Evolutionary conservation across 805 yeast genomes (phyloP).

Genomic region (Zygoascus biomembranicola): DNA sequence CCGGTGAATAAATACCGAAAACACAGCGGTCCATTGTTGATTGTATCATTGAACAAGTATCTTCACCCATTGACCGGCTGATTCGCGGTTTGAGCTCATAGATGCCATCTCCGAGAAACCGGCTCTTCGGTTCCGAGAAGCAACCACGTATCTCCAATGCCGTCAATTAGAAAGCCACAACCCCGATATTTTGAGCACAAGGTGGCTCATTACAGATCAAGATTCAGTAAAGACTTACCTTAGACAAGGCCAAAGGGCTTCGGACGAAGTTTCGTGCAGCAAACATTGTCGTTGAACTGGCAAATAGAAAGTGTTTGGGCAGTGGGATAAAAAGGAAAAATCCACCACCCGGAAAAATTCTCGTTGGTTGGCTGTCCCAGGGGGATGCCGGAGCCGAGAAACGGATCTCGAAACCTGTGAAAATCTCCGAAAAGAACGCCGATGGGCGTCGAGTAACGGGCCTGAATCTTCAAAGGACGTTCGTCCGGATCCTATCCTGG

Average conservation of each 20-base stretch:
- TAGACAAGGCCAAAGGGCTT: constrained; percentile 1
- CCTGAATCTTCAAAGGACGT: too few species aligned
- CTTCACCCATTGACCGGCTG: too few species aligned
- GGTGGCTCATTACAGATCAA: too few species aligned
- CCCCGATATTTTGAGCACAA: too few species aligned
- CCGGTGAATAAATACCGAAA: not conserved
- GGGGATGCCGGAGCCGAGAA: constrained; percentile 1
- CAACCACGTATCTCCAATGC: not conserved
- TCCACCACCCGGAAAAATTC: not conserved
- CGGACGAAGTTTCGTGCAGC: constrained; percentile 1
- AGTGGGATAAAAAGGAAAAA: not conserved
- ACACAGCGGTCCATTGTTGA: not conserved
- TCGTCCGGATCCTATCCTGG: too few species aligned
- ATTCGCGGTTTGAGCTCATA: too few species aligned
- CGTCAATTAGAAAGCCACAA: not conserved
- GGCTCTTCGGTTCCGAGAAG: not conserved
- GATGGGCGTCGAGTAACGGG: too few species aligned
- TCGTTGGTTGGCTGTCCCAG: not conserved
- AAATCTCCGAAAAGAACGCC: too few species aligned
- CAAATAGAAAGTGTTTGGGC: not conserved
- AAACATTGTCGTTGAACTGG: not conserved
- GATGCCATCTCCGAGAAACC: not conserved
- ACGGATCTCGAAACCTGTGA: not conserved
- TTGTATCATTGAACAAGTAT: not conserved
- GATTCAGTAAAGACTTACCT: not conserved